phyloP scores from a whole-genome alignment of 108 stramenopile species.

The Cyclotella atomus region DNA sequence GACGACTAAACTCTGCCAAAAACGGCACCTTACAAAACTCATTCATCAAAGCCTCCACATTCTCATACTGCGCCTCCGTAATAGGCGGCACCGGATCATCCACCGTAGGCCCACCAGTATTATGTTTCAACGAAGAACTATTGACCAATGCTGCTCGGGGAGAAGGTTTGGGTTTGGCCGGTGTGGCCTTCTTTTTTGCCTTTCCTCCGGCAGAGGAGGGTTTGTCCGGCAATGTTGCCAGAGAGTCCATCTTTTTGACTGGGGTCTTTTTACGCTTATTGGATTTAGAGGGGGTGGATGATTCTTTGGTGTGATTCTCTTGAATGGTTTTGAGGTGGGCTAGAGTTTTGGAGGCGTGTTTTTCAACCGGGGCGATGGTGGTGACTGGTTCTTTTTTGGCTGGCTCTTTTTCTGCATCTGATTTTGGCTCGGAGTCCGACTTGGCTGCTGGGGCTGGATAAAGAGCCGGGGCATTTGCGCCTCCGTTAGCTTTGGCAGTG shows the following conservation, averaged over 20 bases:
- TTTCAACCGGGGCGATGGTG: neutral
- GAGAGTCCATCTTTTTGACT: slow-evolving; percentile 20
- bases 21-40: slow-evolving; percentile 88
- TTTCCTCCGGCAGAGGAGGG: slow-evolving; percentile 12
- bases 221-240: slow-evolving; percentile 6
- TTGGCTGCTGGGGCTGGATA: neutral
- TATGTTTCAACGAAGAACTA: slow-evolving; percentile 23
- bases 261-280: slow-evolving; percentile 33
- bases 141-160: neutral
- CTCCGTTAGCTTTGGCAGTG: neutral
- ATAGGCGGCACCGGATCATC: slow-evolving; percentile 65
- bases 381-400: neutral
- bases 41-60: slow-evolving; percentile 72
- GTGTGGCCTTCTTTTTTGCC: slow-evolving; percentile 27
- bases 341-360: slow-evolving; percentile 13
- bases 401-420: slow-evolving; percentile 2
- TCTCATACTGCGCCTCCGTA: slow-evolving; percentile 74
- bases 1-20: slow-evolving; percentile 88
- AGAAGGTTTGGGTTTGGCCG: slow-evolving; percentile 16
- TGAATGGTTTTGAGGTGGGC: slow-evolving; percentile 12
- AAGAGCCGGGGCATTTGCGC: neutral
- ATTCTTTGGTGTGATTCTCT: slow-evolving; percentile 13
- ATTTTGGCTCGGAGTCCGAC: neutral
- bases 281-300: slow-evolving; percentile 16
- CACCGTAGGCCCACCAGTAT: slow-evolving; percentile 54